Evolutionary conservation across 2,329 filamentous ascomycete genomes (phyloP).

Genomic region (Bimuria novae-zelandiae): DNA sequence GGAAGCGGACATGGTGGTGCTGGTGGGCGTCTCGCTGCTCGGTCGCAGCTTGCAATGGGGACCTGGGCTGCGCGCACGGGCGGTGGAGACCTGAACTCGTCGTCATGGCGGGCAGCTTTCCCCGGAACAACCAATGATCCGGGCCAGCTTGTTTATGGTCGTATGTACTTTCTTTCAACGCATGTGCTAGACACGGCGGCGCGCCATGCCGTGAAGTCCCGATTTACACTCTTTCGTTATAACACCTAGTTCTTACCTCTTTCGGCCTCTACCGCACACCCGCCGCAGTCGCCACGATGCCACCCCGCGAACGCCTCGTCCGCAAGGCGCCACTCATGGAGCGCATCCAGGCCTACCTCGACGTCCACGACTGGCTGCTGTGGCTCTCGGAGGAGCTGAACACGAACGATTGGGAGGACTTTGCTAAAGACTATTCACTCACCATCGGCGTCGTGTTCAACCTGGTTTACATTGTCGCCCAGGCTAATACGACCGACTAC

Average conservation of each 20-base stretch:
- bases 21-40: not conserved
- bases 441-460: slow-evolving; percentile 79
- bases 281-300: slow-evolving; percentile 5
- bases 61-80: slow-evolving; percentile 14
- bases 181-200: slow-evolving; percentile 13
- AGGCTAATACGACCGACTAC: slow-evolving; percentile 66
- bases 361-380: slow-evolving; percentile 86
- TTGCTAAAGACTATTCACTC: slow-evolving; percentile 71
- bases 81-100: slow-evolving; percentile 29
- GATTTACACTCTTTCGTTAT: not conserved
- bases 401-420: slow-evolving; percentile 85
- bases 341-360: slow-evolving; percentile 78
- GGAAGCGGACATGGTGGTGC: slow-evolving; percentile 60
- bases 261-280: not conserved
- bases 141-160: slow-evolving; percentile 15
- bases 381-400: slow-evolving; percentile 94
- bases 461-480: slow-evolving; percentile 77
- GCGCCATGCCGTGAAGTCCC: slow-evolving; percentile 31
- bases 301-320: slow-evolving; percentile 74
- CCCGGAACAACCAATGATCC: slow-evolving; percentile 24
- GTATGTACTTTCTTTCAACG: slow-evolving; percentile 10
- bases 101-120: slow-evolving; percentile 18
- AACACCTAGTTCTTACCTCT: too few species aligned
- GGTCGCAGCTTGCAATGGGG: slow-evolving; percentile 11
- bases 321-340: slow-evolving; percentile 78